These are phyloP conservation scores for Monilinia fructigena DNA, from an alignment of 2,329 filamentous ascomycete species.

Conservation along the genomic window DNA sequence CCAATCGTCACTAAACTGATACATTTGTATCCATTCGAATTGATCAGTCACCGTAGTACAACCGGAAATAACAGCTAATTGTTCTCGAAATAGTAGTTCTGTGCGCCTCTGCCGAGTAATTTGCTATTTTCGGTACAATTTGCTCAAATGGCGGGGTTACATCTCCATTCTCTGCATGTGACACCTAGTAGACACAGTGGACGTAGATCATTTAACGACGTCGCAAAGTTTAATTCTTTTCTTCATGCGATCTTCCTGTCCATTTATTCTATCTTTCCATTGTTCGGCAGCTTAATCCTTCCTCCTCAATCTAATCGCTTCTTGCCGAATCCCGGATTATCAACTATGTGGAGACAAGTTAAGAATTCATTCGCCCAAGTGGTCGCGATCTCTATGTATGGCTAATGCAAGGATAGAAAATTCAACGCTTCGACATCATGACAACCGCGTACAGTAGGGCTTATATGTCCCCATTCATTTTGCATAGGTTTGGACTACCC, in stretches of 20 bases:
- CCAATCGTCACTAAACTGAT: neutral
- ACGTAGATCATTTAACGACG: neutral
- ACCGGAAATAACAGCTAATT: conserved; percentile 8
- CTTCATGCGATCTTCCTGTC: neutral
- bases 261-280: neutral
- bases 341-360: neutral
- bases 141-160: neutral
- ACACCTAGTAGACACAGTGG: neutral
- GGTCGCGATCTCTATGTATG: neutral
- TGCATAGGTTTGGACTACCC: neutral
- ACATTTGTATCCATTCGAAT: neutral
- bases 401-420: neutral
- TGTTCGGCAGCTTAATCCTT: neutral
- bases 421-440: neutral
- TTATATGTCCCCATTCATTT: neutral
- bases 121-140: conserved; percentile 18
- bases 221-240: neutral
- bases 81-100: conserved; percentile 11
- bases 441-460: too few relatives aligned
- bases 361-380: neutral
- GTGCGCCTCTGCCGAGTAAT: neutral
- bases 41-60: conserved; percentile 3
- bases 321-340: conserved; percentile 3
- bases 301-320: neutral
- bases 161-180: conserved; percentile 3